phyloP scores from a whole-genome alignment of 2,329 filamentous ascomycete species.

The Microdochium trichocladiopsis region DNA sequence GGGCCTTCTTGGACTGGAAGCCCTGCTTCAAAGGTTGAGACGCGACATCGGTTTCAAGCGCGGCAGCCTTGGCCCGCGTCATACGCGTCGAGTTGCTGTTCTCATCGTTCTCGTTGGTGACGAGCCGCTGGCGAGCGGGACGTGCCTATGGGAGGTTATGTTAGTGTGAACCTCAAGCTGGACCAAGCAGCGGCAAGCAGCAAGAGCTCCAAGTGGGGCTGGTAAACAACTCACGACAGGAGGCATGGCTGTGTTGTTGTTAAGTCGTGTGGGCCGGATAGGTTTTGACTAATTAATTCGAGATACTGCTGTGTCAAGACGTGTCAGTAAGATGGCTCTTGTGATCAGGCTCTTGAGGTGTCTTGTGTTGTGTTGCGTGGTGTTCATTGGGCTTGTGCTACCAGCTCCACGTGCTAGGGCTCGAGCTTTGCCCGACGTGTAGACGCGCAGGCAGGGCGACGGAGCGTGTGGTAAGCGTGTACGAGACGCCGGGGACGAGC shows the following conservation, averaged over 20 bases:
- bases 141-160: slow-evolving; percentile 44
- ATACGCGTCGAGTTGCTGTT: slow-evolving; percentile 74
- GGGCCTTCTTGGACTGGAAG: slow-evolving; percentile 64
- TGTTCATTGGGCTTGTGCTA: not conserved
- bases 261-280: not conserved
- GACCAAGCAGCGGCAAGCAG: not conserved
- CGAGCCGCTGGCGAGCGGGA: slow-evolving; percentile 64
- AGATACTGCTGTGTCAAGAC: not conserved
- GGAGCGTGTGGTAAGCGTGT: not conserved
- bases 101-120: slow-evolving; percentile 93
- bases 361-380: not conserved
- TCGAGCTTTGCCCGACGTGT: not conserved
- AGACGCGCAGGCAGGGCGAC: not conserved
- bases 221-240: not conserved
- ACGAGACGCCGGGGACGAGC: not conserved
- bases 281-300: not conserved
- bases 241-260: not conserved
- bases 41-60: slow-evolving; percentile 56
- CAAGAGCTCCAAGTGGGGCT: not conserved
- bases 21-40: slow-evolving; percentile 52
- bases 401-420: not conserved
- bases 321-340: not conserved
- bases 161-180: not conserved
- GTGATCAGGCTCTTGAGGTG: not conserved
- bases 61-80: slow-evolving; percentile 87